A percentile compares a stretch with the other conserved stretches of the same genome.
Evolutionary conservation across 352 stramenopile species (phyloP).

Genomic region (Thalassiosira exigua): DNA sequence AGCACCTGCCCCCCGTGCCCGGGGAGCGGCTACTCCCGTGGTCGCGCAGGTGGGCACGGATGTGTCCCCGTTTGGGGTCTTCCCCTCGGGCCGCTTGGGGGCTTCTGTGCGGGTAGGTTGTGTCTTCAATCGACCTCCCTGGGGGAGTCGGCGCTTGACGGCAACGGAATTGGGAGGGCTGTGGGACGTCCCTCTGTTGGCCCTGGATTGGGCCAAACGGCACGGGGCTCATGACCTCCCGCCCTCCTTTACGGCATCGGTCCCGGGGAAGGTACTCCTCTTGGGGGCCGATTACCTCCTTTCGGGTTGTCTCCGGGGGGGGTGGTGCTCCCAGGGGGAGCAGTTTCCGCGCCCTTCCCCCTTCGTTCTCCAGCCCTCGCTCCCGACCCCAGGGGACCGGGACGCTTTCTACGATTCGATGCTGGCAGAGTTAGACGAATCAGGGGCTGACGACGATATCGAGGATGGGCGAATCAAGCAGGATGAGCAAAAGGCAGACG

Average conservation of each 20-base stretch:
- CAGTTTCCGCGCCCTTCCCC: background rate
- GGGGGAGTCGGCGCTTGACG: background rate
- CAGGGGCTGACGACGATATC: background rate
- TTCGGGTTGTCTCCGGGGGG: conserved; percentile 1
- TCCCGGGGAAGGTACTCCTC: conserved; percentile 13
- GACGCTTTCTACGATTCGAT: background rate
- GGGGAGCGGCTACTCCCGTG: too few species aligned
- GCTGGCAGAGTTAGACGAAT: background rate
- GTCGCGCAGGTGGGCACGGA: background rate
- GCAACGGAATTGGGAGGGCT: background rate
- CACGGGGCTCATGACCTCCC: background rate
- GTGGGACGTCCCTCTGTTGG: conserved; percentile 7
- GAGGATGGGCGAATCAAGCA: conserved; percentile 1
- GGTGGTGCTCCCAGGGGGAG: background rate
- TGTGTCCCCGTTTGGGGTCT: background rate
- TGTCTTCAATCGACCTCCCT: background rate
- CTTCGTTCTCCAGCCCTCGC: background rate
- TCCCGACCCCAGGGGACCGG: background rate
- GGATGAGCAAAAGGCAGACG: conserved; percentile 15
- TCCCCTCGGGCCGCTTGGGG: background rate
- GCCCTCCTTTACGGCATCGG: background rate
- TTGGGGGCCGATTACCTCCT: background rate
- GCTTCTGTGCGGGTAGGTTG: background rate
- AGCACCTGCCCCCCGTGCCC: background rate
- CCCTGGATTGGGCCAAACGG: background rate